Evolutionary conservation across 176 grass and related monocot species (phyloP).

Genomic region (Bonia amplexicaulis): DNA sequence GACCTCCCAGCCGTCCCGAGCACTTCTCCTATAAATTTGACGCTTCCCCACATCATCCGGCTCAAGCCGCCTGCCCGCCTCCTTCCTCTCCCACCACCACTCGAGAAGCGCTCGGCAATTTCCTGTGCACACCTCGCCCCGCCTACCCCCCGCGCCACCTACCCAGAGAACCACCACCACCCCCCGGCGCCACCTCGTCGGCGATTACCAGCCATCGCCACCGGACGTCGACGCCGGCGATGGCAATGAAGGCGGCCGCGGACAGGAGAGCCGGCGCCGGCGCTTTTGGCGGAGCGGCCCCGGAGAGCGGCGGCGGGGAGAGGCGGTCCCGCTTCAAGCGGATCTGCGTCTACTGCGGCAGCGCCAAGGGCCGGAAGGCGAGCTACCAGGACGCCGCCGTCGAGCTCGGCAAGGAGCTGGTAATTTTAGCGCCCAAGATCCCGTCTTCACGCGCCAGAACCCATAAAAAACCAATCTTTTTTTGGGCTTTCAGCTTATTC

Average conservation of each 20-base stretch:
- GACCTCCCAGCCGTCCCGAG: neutral
- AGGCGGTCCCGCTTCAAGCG: slow-evolving; percentile 59
- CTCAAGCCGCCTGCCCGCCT: neutral
- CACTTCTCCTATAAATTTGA: slow-evolving; percentile 40
- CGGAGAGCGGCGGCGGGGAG: slow-evolving; percentile 30
- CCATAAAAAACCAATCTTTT: neutral
- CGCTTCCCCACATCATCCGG: neutral
- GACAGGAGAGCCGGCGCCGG: slow-evolving; percentile 4
- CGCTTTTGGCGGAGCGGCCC: neutral
- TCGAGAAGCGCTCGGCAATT: slow-evolving; percentile 1
- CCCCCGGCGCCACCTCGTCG: neutral
- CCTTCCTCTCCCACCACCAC: neutral
- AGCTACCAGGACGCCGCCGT: slow-evolving; percentile 85
- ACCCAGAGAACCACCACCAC: neutral
- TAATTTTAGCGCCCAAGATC: slow-evolving; percentile 13
- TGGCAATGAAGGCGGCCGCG: slow-evolving; percentile 26
- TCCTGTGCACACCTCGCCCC: neutral
- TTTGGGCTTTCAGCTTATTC: neutral
- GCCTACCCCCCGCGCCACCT: slow-evolving; percentile 11
- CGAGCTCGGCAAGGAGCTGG: slow-evolving; percentile 81
- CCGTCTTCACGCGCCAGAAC: neutral
- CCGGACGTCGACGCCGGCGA: neutral
- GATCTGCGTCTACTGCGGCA: slow-evolving; percentile 94
- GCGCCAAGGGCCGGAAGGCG: slow-evolving; percentile 60
- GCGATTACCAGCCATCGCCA: neutral